Percentiles rank a stretch among this genome's conserved stretches.
Conservation (phyloP, 2,329 filamentous ascomycete species). For the Calonectria pteridis region DNA sequence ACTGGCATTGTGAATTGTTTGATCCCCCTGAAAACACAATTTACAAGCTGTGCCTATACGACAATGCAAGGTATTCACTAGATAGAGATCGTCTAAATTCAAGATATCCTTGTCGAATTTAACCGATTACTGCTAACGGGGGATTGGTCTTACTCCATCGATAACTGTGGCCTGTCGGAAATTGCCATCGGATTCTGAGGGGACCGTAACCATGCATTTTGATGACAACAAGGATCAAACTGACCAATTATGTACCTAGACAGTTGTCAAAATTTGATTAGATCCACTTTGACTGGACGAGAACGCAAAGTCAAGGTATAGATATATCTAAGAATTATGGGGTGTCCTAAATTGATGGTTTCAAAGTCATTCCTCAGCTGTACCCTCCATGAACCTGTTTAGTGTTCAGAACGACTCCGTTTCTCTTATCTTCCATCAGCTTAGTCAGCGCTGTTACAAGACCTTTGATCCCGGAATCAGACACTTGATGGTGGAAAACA, state of each 20-base stretch:
- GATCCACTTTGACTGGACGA: not conserved
- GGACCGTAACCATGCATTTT: not conserved
- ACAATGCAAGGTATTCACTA: not conserved
- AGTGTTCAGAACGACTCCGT: not conserved
- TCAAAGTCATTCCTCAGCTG: not conserved
- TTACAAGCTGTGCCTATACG: not conserved
- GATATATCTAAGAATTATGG: not conserved
- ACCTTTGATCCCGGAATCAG: not conserved
- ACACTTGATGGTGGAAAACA: slow-evolving; percentile 25
- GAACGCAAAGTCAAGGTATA: not conserved
- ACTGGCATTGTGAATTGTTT: not conserved
- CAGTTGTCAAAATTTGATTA: too few relatives aligned
- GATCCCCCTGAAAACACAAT: not conserved
- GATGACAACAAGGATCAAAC: not conserved
- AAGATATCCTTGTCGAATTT: not conserved
- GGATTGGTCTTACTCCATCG: not conserved
- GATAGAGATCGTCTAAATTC: not conserved
- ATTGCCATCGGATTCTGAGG: not conserved
- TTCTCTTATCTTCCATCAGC: slow-evolving; percentile 20
- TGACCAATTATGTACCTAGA: not conserved
- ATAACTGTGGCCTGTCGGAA: not conserved
- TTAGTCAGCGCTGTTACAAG: slow-evolving; percentile 7
- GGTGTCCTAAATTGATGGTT: not conserved
- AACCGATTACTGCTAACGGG: not conserved
- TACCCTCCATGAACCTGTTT: slow-evolving; percentile 21